Evolutionary conservation across 495 filamentous ascomycete genomes (phyloP), one percentile per base, ranked within the genome.

Genomic region (Rusavskia elegans): DNA sequence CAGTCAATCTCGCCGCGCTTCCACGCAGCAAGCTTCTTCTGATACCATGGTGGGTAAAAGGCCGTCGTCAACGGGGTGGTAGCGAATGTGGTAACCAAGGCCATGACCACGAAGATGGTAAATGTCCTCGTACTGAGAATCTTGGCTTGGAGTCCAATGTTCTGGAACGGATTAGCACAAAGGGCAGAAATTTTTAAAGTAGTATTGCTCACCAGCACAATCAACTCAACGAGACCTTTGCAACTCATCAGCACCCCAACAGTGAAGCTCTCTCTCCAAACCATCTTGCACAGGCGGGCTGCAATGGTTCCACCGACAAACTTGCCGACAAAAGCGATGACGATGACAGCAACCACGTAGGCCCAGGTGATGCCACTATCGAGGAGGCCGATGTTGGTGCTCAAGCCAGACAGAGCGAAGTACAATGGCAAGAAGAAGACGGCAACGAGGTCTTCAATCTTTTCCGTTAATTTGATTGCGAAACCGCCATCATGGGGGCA

Each of bases 71-170:
- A 62, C 0, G 92, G 92, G 0, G 90, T 95, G 0, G 92, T 96
- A 3, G 82, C 71, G 51, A 98, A 89, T 0, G 92, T 98, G 2
- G 89, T 95, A 38, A 95, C 77, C 9, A 97, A 71, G 32, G 92
- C 90, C 80, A 97, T 96, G 55, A 96, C 86, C n/a, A 98, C 92
- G 51, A 98, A 98, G 53, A 98, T 95, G 32, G 89, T 98, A 63
- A 98, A 98, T 0, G 92, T 95, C 27, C 80, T 77, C 23, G 76
- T 74, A 48, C 84, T 90, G 29, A 98, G 68, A 55, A 98, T 96
- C 48, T 82, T 81, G 21, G 92, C 92, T 75, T 94, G 84, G 16
- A 92, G 75, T 23, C 92, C 92, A 60, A 98, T 95, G 59, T 98
- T 98, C 85, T 93, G 1, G 32, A 32, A 9, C 21, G 14, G 32